Percentiles rank a stretch among this genome's conserved stretches.
phyloP scores from a whole-genome alignment of 2,329 filamentous ascomycete species.

The Aspergillus unguis region DNA sequence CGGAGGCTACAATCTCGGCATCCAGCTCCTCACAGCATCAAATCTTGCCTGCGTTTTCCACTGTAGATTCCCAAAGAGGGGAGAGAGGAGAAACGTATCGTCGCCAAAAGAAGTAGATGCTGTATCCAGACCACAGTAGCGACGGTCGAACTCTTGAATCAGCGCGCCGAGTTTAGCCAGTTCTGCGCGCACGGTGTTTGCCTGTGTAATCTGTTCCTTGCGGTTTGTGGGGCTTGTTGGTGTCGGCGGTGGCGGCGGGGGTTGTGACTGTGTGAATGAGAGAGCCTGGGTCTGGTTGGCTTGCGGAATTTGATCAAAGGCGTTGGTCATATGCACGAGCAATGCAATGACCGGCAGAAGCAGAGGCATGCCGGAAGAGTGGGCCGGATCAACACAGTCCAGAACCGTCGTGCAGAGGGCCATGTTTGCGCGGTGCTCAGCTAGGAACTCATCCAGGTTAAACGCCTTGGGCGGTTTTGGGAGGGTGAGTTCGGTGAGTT shows the following conservation, averaged over 20 bases:
- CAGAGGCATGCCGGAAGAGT: slow-evolving; percentile 2
- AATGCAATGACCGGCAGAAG: slow-evolving; percentile 6
- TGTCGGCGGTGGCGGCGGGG: not conserved
- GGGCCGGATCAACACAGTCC: slow-evolving; percentile 1
- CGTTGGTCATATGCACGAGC: slow-evolving; percentile 3
- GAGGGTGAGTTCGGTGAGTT: not conserved
- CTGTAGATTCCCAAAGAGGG: slow-evolving; percentile 7
- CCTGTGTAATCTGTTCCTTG: slow-evolving; percentile 4
- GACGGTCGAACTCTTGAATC: slow-evolving; percentile 6
- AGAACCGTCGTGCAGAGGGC: slow-evolving; percentile 9
- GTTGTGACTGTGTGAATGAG: not conserved
- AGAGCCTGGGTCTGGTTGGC: not conserved
- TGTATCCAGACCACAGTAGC: slow-evolving; percentile 2
- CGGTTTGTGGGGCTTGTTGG: not conserved
- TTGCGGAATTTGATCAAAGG: slow-evolving; percentile 9
- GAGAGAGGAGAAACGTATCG: slow-evolving; percentile 6
- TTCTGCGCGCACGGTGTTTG: slow-evolving; percentile 7
- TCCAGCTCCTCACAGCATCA: slow-evolving; percentile 6
- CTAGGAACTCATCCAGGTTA: slow-evolving; percentile 5
- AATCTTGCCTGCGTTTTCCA: slow-evolving; percentile 9
- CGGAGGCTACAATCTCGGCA: not conserved
- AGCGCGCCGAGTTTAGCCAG: slow-evolving; percentile 6
- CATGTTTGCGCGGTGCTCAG: slow-evolving; percentile 8
- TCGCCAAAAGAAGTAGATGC: not conserved
- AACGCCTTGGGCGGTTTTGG: not conserved